Conservation (phyloP, 1,284 basidiomycete species). For the Tilletia horrida region DNA sequence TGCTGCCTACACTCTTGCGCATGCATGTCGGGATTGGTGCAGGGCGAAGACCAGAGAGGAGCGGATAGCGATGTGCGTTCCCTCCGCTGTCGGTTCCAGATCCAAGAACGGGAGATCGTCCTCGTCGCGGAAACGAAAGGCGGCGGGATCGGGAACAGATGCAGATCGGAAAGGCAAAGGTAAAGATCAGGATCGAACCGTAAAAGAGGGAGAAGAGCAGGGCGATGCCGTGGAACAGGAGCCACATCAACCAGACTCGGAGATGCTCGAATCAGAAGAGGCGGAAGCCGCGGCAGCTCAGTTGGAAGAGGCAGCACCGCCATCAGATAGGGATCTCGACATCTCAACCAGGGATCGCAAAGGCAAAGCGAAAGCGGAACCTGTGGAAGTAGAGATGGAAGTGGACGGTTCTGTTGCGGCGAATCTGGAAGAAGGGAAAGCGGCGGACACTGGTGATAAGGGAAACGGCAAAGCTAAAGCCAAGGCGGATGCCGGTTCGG, state of each 20-base stretch:
- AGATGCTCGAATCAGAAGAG: neutral
- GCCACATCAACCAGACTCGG: neutral
- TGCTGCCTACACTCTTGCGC: slow-evolving; percentile 78
- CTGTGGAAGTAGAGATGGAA: neutral
- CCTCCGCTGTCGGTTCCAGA: neutral
- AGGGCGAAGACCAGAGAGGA: slow-evolving; percentile 66
- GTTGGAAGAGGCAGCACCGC: slow-evolving; percentile 20
- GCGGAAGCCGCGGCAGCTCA: slow-evolving; percentile 19
- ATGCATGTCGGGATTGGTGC: slow-evolving; percentile 83
- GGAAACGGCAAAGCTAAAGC: slow-evolving; percentile 32
- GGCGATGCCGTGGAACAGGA: neutral
- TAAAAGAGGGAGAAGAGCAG: neutral
- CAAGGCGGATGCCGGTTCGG: slow-evolving; percentile 37
- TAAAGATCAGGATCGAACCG: neutral
- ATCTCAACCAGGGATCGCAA: neutral
- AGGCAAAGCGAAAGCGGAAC: slow-evolving; percentile 2
- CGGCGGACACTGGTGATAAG: slow-evolving; percentile 16
- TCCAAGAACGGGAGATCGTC: neutral
- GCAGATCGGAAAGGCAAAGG: neutral
- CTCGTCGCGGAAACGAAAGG: slow-evolving; percentile 15
- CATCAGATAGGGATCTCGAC: slow-evolving; percentile 6
- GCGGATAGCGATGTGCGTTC: slow-evolving; percentile 65
- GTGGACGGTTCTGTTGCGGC: neutral
- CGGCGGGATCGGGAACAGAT: neutral
- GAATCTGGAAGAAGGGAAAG: slow-evolving; percentile 29